A percentile compares a stretch with the other conserved stretches of the same genome.
phyloP scores from a whole-genome alignment of 129 eudicot species.

The Scalesia atractyloides region DNA sequence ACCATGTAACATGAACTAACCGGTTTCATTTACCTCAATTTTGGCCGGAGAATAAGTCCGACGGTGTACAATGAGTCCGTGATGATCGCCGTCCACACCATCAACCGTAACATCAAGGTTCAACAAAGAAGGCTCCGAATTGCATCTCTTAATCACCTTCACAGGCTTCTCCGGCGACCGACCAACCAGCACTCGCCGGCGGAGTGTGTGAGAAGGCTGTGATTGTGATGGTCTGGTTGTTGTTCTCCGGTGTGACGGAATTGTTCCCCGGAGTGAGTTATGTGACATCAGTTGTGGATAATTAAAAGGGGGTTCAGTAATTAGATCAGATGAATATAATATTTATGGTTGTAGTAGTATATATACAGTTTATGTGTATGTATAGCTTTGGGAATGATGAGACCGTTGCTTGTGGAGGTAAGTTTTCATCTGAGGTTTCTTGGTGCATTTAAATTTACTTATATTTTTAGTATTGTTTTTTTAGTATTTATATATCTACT shows the following conservation, averaged over 20 bases:
- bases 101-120: neutral
- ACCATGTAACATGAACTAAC: neutral
- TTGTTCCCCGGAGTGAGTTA: conserved; percentile 30
- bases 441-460: too few species aligned
- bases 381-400: conserved; percentile 11
- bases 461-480: too few species aligned
- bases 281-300: conserved; percentile 45
- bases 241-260: conserved; percentile 51
- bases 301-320: neutral
- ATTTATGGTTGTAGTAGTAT: neutral
- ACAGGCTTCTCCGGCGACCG: conserved; percentile 32
- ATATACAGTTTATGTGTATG: conserved; percentile 18
- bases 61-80: conserved; percentile 35
- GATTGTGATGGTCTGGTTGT: conserved; percentile 19
- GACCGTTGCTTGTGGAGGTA: neutral
- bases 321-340: neutral
- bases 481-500: too few species aligned
- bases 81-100: conserved; percentile 25
- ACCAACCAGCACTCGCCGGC: conserved; percentile 24
- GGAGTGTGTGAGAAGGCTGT: conserved; percentile 19
- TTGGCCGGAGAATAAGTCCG: conserved; percentile 42
- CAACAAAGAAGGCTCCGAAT: conserved; percentile 65
- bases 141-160: conserved; percentile 45
- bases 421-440: neutral
- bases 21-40: conserved; percentile 30